phyloP scores from a whole-genome alignment of 306 rosid species.

The Inga laurina region DNA sequence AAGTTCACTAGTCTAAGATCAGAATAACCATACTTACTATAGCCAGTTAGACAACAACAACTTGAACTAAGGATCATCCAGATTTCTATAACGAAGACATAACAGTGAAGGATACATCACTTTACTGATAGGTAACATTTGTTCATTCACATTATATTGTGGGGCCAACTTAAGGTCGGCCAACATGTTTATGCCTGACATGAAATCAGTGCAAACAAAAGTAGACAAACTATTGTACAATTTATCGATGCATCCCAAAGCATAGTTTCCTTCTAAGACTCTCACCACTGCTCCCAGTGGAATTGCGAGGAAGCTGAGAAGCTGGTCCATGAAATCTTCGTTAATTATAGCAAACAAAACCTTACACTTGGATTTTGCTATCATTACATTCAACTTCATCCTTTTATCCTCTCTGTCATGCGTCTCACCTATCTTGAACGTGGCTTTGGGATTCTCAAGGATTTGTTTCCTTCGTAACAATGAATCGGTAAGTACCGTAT shows the following conservation, averaged over 20 bases:
- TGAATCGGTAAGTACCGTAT: conserved; percentile 2
- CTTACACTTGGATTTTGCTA: background rate
- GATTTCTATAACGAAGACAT: background rate
- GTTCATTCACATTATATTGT: background rate
- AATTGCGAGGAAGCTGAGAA: background rate
- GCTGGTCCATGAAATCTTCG: background rate
- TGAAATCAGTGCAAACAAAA: background rate
- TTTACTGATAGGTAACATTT: background rate
- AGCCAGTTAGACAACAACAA: background rate
- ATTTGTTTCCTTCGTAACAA: background rate
- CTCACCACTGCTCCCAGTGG: background rate
- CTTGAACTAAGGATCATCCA: background rate
- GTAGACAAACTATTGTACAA: background rate
- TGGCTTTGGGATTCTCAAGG: background rate
- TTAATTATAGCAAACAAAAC: background rate
- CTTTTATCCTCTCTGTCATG: background rate
- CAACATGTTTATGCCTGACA: background rate
- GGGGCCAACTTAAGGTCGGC: background rate
- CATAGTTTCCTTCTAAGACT: background rate
- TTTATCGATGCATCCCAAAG: background rate
- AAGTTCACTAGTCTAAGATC: background rate
- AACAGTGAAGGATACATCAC: background rate
- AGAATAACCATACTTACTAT: no score
- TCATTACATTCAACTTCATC: background rate
- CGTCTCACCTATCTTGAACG: no score